Evolutionary conservation across 2,329 filamentous ascomycete genomes (phyloP), one percentile per base, ranked within the genome.

Genomic region (Madurella fahalii): DNA sequence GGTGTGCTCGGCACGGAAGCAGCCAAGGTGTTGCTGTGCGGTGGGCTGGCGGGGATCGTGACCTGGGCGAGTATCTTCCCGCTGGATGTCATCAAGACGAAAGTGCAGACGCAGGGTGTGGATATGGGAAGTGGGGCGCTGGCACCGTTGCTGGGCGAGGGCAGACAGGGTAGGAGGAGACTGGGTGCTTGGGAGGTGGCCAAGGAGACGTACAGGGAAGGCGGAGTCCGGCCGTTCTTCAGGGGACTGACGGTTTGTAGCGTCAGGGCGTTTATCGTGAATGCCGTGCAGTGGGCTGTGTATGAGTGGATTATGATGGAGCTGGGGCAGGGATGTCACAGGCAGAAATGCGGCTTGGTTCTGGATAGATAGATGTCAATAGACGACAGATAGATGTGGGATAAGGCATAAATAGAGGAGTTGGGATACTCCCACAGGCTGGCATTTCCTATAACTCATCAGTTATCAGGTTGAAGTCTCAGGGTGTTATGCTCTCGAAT

Each of bases 1-100:
- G 37, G 15, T 44, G 20, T 25, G 16, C 37, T 43, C 63, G 71
- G 12, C 70, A 79, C 17, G 66, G 78, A 72, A 50, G 80, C 85
- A 1, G 72, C 81, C 37, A 87, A 85, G 62, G 81, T 89, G 16
- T 73, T 97, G 5, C 70, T 96, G 1, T 95, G 90, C 63, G 93
- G 93, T 44, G 93, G 93, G 0, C 68, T 96, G 47, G 92, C 93
- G 5, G 93, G 93, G 0, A 81, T 96, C 17, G 81, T 88, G 40
- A 95, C 91, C 0, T 97, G 93, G 93, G 85, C 83, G 4, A 93
- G 87, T 54, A 84, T 97, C 30, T 97, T 96, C 62, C 93, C 93
- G 0, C 72, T 97, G 15, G 93, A 97, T 69, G 86, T 96, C 45
- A 80, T 97, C 66, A 97, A 97, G 74, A 96, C 93, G 2, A 78